phyloP scores from a whole-genome alignment of 169 alveolate species.

The Cryptosporidium canis region DNA sequence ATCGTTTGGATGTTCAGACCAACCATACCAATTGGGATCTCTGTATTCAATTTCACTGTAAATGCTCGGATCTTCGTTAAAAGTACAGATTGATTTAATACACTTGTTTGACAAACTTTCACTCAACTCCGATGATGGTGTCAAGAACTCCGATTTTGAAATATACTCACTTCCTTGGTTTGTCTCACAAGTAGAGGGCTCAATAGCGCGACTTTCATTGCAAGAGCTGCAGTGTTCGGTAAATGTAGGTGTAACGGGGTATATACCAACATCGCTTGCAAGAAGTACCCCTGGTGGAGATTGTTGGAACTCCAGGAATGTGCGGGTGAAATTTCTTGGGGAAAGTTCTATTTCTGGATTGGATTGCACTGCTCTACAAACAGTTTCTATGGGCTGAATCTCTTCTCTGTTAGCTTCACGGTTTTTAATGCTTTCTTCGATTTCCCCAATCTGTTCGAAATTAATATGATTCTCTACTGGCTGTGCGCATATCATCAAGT shows the following conservation, averaged over 20 bases:
- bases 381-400: background rate
- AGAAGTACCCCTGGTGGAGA: conserved; percentile 25
- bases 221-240: background rate
- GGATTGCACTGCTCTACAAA: background rate
- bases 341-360: conserved; percentile 32
- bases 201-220: background rate
- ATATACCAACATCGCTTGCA: conserved; percentile 53
- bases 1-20: conserved; percentile 17
- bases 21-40: conserved; percentile 64
- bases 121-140: conserved; percentile 40
- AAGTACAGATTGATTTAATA: conserved; percentile 7
- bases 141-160: conserved; percentile 16
- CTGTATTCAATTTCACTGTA: conserved; percentile 51
- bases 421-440: background rate
- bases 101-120: conserved; percentile 6
- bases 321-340: conserved; percentile 1
- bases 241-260: conserved; percentile 58
- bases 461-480: background rate
- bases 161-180: conserved; percentile 18
- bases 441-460: conserved; percentile 1
- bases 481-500: background rate
- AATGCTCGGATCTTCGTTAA: conserved; percentile 19
- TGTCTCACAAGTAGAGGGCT: conserved; percentile 70
- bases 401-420: background rate
- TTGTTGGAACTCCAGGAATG: conserved; percentile 55